Base-by-base conservation (phyloP, 768 basidiomycete species). In the Psilocybe azurescens region DNA sequence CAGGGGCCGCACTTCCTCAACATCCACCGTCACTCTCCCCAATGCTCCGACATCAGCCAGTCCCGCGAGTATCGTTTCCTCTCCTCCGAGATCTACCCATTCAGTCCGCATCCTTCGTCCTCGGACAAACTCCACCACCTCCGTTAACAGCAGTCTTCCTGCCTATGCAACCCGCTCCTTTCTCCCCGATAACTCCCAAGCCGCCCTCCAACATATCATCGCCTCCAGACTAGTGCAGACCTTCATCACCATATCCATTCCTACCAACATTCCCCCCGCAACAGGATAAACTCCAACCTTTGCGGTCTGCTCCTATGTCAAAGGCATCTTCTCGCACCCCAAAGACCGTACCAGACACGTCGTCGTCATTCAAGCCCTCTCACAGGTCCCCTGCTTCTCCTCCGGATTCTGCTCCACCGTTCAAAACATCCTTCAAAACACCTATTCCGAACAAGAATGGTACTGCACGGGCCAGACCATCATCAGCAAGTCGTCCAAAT, bases 161-260 rank as follows among this genome's bases (percentile, higher is more conserved):
- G 56, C 62, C 33, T 64, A 66, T 61, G 53, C 65, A 44, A 16
- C 58, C 3, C 33, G 24, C 47, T 66, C 70, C 39, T 52, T 84
- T 51, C 75, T 84, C 58, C 80, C 80, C 14, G 87, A 88, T 67
- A 82, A 89, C 62, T 90, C 91, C 3, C 92, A 94, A 69, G 75
- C 75, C 30, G 83, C 80, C 7, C 77, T 94, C 49, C 91, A 94
- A 77, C 89, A 81, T 66, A 83, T 93, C 13, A 81, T 94, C 10
- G 77, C 78, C 57, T 88, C 91, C 36, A 86, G 92, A 52, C 77
- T 94, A 32, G 87, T 94, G 24, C 90, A 93, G 73, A 91, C 92
- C 0, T 91, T 92, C 67, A 74, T 94, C 58, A 82, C 86, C 13
- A 73, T 93, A 47, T 78, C 79, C 33, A 74, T 88, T 20, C 64